Evolutionary conservation across 805 yeast species (phyloP), one percentile per base, ranked within the genome.

Genomic region (Metschnikowia baotianmanensis): DNA sequence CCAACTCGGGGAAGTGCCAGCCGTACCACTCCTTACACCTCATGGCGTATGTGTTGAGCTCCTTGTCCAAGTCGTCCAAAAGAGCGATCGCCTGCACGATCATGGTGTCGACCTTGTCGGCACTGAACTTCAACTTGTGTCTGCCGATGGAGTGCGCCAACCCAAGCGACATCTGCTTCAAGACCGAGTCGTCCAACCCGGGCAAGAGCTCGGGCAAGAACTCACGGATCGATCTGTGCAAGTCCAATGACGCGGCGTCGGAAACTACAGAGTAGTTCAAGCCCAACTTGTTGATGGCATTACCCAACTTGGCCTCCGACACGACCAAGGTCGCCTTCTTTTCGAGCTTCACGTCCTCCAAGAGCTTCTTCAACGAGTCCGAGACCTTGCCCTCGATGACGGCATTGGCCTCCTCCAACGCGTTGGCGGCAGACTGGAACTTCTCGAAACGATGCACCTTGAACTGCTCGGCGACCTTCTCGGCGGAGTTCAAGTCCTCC

Each of bases 1-100:
- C 96, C 80, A 93, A 80, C 70, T 93, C 99, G 28, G 99, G 99
- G 83, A 93, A 93, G 70, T 93, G 99, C 99, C 99, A 93, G 52
- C 99, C 99, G 72, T 93, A 93, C 99, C 99, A 93, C 73, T 93
- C 99, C 74, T 91, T 93, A 71, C 91, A 81, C 74, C 99, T 83
- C 99, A 93, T 93, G 53, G 98, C 96, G 59, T 91, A 93, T 38
- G 97, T 93, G 74, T 93, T 93, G 58, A 93, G 78, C 69, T 93
- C 99, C 72, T 93, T 93, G 74, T 93, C 99, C 58, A 93, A 78
- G 61, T 93, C 97, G 59, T 93, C 99, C 60, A 93, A 78, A 53
- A 93, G 75, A 16, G 98, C 96, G 69, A 93, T 93, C 44, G 99
- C 99, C 74, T 93, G 99, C 50, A 93, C 95, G 64, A 93, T 91